Conservation (phyloP, 2,329 filamentous ascomycete species). For the Trichoderma endophyticum region DNA sequence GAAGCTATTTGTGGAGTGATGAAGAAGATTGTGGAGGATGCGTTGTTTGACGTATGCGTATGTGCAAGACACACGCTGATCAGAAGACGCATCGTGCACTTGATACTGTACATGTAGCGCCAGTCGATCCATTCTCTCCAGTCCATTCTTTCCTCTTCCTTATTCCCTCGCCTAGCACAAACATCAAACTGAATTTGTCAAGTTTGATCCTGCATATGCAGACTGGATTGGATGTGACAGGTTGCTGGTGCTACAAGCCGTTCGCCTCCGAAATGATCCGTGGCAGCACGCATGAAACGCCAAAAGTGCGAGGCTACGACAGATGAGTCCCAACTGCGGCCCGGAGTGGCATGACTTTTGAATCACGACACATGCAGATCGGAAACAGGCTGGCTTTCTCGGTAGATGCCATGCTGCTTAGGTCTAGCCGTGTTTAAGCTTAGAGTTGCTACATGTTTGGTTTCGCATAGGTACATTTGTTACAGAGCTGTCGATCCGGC, state of each 20-base stretch:
- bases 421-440: background rate
- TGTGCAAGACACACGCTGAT: background rate
- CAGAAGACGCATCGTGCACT: background rate
- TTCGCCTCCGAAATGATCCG: background rate
- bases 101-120: background rate
- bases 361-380: background rate
- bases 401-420: background rate
- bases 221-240: background rate
- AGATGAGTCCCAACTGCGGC: background rate
- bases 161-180: background rate
- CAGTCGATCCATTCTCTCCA: background rate
- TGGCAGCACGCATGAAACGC: background rate
- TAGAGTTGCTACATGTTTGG: background rate
- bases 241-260: background rate
- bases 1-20: background rate
- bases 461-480: background rate
- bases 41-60: background rate
- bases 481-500: background rate
- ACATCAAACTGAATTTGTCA: background rate
- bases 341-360: background rate
- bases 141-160: too few species aligned
- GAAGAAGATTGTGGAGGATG: background rate
- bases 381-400: background rate
- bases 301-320: background rate
- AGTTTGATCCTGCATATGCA: background rate